Base-by-base conservation (phyloP, 345 rosid species). In the Salix caprea region DNA sequence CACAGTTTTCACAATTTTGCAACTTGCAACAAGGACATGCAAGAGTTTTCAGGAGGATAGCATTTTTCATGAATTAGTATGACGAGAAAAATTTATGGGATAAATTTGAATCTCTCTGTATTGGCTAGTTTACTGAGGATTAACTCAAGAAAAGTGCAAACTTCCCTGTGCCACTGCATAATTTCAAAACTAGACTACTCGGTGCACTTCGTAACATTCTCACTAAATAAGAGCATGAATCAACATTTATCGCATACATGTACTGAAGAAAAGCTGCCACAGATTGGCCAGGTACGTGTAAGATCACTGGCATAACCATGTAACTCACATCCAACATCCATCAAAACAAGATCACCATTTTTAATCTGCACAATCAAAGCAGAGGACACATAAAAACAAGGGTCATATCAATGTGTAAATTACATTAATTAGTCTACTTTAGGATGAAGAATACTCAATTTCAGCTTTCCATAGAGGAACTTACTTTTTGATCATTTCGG, bases 261-360 rank as follows among this genome's bases (percentile, higher is more conserved):
- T 78, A 83, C 80, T 69, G 92, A 76, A 72, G 92, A 88, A 80
- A 96, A 96, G 78, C 87, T 82, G 66, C 99, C 99, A 66, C 87
- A 79, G 19, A 94, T 93, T 34, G 97, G 91, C 98, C 99, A 96
- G 72, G 99, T 91, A 40, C 99, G 93, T 72, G 99, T 91, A 80
- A 96, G 92, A 81, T 96, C 98, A 79, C 99, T 96, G 80, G 83
- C 91, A 82, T 96, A 96, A 74, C 97, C 96, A 86, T 96, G 96
- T 78, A 93, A 85, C 87, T 96, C 98, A 80, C 98, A 96, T 69
- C 99, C 99, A 82, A 96, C 87, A 82, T 93, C 99, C 98, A 96
- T 83, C 90, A 96, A 84, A 84, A 91, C 96, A 86, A 96, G 93
- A 84, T 96, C 91, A 65, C 91, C 97, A 80, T 91, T 88, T 68